These are phyloP conservation scores for Apiotrichum montevideense DNA, from an alignment of 1,284 basidiomycete genomes.

Conservation along the genomic window DNA sequence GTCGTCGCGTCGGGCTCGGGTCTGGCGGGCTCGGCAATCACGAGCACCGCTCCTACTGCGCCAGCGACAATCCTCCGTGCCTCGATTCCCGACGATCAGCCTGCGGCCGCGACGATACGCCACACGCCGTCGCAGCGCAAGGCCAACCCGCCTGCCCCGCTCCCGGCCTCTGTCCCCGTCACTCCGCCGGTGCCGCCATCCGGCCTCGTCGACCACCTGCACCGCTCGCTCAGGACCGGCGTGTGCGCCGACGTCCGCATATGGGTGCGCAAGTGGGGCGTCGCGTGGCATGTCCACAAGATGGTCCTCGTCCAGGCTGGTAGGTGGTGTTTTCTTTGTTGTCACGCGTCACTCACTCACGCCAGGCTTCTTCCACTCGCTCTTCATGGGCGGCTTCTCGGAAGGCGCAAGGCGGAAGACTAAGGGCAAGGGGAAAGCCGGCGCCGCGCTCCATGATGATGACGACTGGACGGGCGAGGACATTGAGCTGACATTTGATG, in stretches of 20 bases:
- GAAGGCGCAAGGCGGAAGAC: constrained; percentile 37
- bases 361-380: constrained; percentile 73
- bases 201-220: constrained; percentile 55
- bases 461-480: constrained; percentile 44
- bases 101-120: background rate
- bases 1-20: background rate
- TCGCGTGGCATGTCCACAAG: constrained; percentile 69
- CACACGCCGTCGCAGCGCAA: constrained; percentile 12
- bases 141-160: constrained; percentile 6
- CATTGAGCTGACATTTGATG: constrained; percentile 69
- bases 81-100: background rate
- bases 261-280: constrained; percentile 64
- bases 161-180: constrained; percentile 15
- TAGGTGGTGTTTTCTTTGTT: constrained; percentile 41
- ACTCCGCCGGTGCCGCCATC: constrained; percentile 19
- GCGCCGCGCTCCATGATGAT: constrained; percentile 2
- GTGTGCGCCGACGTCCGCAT: constrained; percentile 71
- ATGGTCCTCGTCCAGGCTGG: constrained; percentile 80
- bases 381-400: constrained; percentile 74
- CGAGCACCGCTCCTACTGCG: too few species aligned
- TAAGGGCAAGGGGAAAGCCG: constrained; percentile 27
- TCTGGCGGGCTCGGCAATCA: too few species aligned
- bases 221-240: constrained; percentile 62
- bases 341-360: too few species aligned
- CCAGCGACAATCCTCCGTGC: background rate